phyloP scores from a whole-genome alignment of 2,329 filamentous ascomycete species.

The Fusarium sp. region DNA sequence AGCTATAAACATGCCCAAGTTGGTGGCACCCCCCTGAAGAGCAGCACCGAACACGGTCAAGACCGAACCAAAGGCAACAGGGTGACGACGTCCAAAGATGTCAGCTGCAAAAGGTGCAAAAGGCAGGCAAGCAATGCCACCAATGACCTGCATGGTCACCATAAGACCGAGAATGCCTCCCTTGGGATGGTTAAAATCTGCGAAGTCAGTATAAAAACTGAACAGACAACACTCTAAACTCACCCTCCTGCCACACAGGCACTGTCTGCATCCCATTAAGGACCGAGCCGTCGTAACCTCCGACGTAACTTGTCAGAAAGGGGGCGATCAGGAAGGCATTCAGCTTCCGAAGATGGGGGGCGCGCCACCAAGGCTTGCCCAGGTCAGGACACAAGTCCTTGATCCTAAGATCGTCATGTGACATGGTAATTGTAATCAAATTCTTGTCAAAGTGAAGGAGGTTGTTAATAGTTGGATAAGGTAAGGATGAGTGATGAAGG shows the following conservation, averaged over 20 bases:
- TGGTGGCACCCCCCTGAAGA: background rate
- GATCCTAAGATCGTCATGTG: too few relatives aligned
- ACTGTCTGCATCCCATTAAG: background rate
- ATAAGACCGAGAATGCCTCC: background rate
- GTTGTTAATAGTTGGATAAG: too few relatives aligned
- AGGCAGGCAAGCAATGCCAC: background rate
- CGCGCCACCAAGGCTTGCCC: background rate
- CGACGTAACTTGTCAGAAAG: background rate
- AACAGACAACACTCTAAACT: background rate
- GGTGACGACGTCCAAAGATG: background rate
- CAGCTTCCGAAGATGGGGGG: background rate
- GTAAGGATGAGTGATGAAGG: too few relatives aligned
- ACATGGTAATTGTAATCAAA: too few relatives aligned
- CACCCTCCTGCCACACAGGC: background rate
- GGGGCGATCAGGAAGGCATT: background rate
- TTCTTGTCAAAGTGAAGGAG: too few relatives aligned
- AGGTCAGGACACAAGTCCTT: background rate
- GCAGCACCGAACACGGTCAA: background rate
- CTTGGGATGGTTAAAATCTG: background rate
- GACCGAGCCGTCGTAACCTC: background rate
- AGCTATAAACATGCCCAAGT: background rate
- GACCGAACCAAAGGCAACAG: background rate
- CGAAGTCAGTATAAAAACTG: background rate
- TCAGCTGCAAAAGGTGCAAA: background rate
- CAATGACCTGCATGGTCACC: background rate